Conservation (phyloP, 345 rosid species). For the Cardamine occulta region DNA sequence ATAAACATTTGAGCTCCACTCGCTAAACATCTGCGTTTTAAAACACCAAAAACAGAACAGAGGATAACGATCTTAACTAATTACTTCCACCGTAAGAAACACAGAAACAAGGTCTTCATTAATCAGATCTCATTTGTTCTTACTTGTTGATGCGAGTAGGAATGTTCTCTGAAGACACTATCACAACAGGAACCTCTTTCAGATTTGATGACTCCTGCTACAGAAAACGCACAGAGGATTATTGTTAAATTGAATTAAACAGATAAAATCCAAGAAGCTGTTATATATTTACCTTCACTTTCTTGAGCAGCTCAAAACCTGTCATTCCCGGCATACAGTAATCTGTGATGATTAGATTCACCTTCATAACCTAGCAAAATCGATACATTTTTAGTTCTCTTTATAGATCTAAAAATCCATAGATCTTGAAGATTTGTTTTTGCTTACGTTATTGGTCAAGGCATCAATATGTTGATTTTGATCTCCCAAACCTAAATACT, state of each 20-base stretch:
- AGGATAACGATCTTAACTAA: neutral
- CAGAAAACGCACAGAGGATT: neutral
- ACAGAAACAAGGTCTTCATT: neutral
- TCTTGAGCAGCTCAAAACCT: conserved; percentile 84
- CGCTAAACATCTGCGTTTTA: conserved; percentile 60
- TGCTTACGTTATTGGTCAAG: conserved; percentile 35
- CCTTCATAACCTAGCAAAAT: conserved; percentile 55
- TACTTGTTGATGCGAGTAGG: conserved; percentile 77
- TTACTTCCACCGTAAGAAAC: neutral
- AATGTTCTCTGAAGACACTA: conserved; percentile 84
- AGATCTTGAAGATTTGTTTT: conserved; percentile 5
- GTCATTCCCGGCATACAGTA: conserved; percentile 98
- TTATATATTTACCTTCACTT: conserved; percentile 62
- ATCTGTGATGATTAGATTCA: conserved; percentile 81
- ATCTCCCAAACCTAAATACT: conserved; percentile 68
- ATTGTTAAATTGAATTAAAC: neutral
- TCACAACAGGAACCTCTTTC: conserved; percentile 84
- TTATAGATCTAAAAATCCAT: neutral
- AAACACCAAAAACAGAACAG: neutral
- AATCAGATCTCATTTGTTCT: conserved; percentile 14
- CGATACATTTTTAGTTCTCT: conserved; percentile 1
- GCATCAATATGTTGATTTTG: conserved; percentile 42
- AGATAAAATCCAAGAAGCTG: neutral
- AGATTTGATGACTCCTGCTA: conserved; percentile 74
- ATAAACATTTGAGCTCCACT: conserved; percentile 96